Evolutionary conservation across 352 stramenopile genomes (phyloP), one percentile per base, ranked within the genome.

Genomic region (Globisporangium alternatum): DNA sequence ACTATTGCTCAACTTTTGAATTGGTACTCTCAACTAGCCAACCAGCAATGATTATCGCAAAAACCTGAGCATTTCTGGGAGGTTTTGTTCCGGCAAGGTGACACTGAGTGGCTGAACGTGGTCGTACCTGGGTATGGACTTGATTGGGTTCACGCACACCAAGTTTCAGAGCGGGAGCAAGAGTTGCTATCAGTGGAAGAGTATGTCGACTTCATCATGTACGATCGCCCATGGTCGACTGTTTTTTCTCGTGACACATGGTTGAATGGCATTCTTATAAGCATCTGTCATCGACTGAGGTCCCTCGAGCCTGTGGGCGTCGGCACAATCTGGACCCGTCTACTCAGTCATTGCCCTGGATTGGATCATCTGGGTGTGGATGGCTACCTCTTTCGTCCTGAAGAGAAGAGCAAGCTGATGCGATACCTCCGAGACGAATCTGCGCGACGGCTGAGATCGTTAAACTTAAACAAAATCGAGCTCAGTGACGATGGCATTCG

Each of bases 61-160:
- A n/a, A n/a, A n/a, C n/a, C n/a, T n/a, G n/a, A n/a, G n/a, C n/a
- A n/a, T n/a, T n/a, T 21, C 1, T 56, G 49, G 49, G 49, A 56
- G 28, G 49, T 12, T 35, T 39, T 56, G 28, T 39, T 39, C 2
- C 7, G 12, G 1, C 15, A 9, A 56, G 49, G 15, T 39, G 49
- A 56, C 25, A 56, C 9, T 1, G 28, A 56, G 5, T 56, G 49
- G 49, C 13, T 56, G 49, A 39, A 56, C 28, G 49, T 56, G 49
- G 15, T 56, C 6, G 49, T 56, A 12, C 49, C 15, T 5, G 49
- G 49, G 15, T 9, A 39, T 1, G 49, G 49, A 25, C 49, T 56
- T 6, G 25, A 15, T 12, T 56, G 49, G 28, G 15, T 56, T 7
- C 5, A 21, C 12, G 49, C 49, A 9, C 6, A 39, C 5, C 28